phyloP scores from a whole-genome alignment of 2,329 filamentous ascomycete species.

The Cordyceps pruinosa region DNA sequence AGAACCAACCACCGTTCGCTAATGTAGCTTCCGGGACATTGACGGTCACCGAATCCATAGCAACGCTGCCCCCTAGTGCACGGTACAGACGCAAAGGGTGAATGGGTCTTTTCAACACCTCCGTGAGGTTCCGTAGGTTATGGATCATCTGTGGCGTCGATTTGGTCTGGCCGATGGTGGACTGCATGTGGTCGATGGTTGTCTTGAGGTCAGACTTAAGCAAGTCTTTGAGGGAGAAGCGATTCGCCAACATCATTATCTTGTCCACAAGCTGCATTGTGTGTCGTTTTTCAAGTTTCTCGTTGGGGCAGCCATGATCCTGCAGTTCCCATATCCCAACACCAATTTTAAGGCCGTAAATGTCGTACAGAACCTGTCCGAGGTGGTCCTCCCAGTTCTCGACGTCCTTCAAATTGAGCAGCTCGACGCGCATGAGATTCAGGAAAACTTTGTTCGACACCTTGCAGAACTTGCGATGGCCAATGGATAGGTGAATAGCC shows the following conservation, averaged over 20 bases:
- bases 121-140: slow-evolving; percentile 75
- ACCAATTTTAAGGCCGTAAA: slow-evolving; percentile 74
- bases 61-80: slow-evolving; percentile 71
- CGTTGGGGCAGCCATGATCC: slow-evolving; percentile 73
- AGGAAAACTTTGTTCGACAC: slow-evolving; percentile 80
- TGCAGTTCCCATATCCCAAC: slow-evolving; percentile 58
- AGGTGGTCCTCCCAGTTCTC: slow-evolving; percentile 83
- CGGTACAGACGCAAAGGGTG: slow-evolving; percentile 74
- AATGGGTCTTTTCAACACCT: slow-evolving; percentile 76
- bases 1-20: slow-evolving; percentile 85
- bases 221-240: slow-evolving; percentile 83
- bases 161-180: slow-evolving; percentile 73
- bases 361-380: slow-evolving; percentile 74
- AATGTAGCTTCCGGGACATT: slow-evolving; percentile 62
- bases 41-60: slow-evolving; percentile 64
- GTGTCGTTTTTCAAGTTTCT: slow-evolving; percentile 72
- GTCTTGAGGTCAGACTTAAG: slow-evolving; percentile 84
- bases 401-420: slow-evolving; percentile 67
- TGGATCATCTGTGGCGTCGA: slow-evolving; percentile 74
- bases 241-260: slow-evolving; percentile 71
- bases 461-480: slow-evolving; percentile 79
- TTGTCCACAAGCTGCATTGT: slow-evolving; percentile 79
- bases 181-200: slow-evolving; percentile 89
- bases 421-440: slow-evolving; percentile 79
- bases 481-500: slow-evolving; percentile 75